Base-by-base conservation (phyloP, 441 rosid genomes). In the Lepidium campestre region DNA sequence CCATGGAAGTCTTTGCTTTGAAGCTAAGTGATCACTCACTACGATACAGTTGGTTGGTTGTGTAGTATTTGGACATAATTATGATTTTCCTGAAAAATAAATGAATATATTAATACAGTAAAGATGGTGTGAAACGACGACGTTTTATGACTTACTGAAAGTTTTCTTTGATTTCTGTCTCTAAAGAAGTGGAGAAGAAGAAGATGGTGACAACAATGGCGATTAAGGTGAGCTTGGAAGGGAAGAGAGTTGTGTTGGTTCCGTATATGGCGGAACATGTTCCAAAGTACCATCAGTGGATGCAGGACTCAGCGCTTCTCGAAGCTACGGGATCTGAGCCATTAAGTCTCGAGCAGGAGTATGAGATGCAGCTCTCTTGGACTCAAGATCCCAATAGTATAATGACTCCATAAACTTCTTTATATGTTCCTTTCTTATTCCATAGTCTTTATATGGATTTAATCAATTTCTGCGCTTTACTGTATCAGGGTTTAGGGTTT, bases 271-370 rank as follows among this genome's bases (percentile, higher is more conserved):
- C 67, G 61, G 87, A 79, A 2, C 98, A 93, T 74, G 93, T 88
- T 31, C 86, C 90, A 6, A 86, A 66, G 79, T 91, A 89, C 81
- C 99, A 91, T 57, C 42, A 79, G 0, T 91, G 96, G 97, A 93
- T 93, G 96, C 95, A 89, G 72, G 96, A 93, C 64, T 85, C 91
- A 4, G 68, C 72, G 52, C 90, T 91, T 15, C 99, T 93, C 19
- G 71, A 85, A 74, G 91, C 95, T 25, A 91, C 97, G 6, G 96
- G 89, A 31, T 91, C 99, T 48, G 95, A 91, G 74, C 91, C 95
- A n/a, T 93, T 93, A 70, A 75, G 88, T 53, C 89, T 91, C 2
- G 83, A 90, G 20, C 83, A 91, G 56, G 97, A 91, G 78, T 89
- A 77, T 73, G 75, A 81, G 72, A 86, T 89, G 96, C 96, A 91